Evolutionary conservation across 441 rosid genomes (phyloP), one percentile per base, ranked within the genome.

Genomic region (Gossypium laxum): DNA sequence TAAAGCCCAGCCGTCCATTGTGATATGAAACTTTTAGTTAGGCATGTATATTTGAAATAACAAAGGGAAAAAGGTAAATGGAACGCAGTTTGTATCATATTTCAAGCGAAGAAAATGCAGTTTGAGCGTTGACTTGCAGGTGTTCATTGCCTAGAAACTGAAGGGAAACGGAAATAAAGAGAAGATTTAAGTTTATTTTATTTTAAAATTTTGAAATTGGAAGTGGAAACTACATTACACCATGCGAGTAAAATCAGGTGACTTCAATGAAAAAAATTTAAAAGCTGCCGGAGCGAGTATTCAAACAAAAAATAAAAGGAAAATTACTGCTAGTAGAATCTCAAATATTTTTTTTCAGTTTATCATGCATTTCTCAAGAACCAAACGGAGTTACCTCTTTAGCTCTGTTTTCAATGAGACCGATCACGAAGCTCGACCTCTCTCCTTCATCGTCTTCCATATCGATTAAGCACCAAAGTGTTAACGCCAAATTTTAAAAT

Each of bases 391-490:
- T 11, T 85, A 93, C 99, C 99, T 94, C 99, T 86, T 90, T 94
- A 57, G 98, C 96, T 84, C 98, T 81, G 85, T 94, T 94, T 86
- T 91, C 96, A 24, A 90, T 94, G 70, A 92, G 85, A 60, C 97
- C 88, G 69, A 85, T 79, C 58, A 89, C 90, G 78, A 92, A 86
- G 85, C 92, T 92, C 67, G 99, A 90, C 79, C 86, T 81, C 79
- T 89, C 96, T 75, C 86, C 92, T 26, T 84, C 89, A 10, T 88
- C 98, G 81, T 90, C 99, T 77, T 92, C 98, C 99, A 93, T 92
- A 72, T 79, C 43, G 65, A 69, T 19, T 54, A 32, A 15, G 59
- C 71, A 51, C 1, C 48, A 8, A 50, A 47, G 26, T n/a, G 7
- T 17, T 1, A 28, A 69, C 72, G 51, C 51, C 26, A 45, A 66